A percentile compares a stretch with the other conserved stretches of the same genome.
phyloP scores from a whole-genome alignment of 306 rosid genomes.

The Spatholobus suberectus region DNA sequence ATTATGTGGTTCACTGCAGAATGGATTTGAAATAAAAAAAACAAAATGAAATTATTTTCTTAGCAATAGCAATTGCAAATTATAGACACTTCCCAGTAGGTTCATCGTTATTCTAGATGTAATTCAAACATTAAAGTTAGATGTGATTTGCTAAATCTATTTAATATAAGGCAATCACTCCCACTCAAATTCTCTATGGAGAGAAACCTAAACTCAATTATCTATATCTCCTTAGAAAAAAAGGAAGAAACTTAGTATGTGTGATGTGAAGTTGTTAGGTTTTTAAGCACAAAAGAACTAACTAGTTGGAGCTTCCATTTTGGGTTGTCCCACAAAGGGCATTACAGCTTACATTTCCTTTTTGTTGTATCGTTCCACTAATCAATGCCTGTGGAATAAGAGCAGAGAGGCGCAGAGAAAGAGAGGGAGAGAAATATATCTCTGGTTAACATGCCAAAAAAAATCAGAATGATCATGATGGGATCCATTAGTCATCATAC shows the following conservation, averaged over 20 bases:
- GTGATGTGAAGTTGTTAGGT: neutral
- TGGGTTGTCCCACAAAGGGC: neutral
- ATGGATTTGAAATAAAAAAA: neutral
- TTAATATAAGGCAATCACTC: neutral
- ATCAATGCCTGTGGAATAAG: neutral
- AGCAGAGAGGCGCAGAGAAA: neutral
- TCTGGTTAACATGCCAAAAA: neutral
- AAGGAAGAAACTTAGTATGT: neutral
- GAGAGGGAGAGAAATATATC: neutral
- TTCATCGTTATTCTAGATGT: neutral
- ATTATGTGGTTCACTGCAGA: neutral
- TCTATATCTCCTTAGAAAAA: neutral
- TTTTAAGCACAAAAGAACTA: neutral
- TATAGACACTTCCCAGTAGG: neutral
- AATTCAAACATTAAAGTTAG: neutral
- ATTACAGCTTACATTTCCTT: neutral
- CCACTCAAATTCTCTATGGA: neutral
- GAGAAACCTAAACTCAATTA: neutral
- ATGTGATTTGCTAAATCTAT: neutral
- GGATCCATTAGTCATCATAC: neutral
- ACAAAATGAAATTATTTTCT: neutral
- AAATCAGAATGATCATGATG: neutral
- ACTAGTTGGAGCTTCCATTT: neutral
- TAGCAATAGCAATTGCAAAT: neutral
- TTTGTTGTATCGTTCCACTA: neutral